These are phyloP conservation scores for Cytospora schulzeri DNA, from an alignment of 2,329 filamentous ascomycete species.

Conservation along the genomic window DNA sequence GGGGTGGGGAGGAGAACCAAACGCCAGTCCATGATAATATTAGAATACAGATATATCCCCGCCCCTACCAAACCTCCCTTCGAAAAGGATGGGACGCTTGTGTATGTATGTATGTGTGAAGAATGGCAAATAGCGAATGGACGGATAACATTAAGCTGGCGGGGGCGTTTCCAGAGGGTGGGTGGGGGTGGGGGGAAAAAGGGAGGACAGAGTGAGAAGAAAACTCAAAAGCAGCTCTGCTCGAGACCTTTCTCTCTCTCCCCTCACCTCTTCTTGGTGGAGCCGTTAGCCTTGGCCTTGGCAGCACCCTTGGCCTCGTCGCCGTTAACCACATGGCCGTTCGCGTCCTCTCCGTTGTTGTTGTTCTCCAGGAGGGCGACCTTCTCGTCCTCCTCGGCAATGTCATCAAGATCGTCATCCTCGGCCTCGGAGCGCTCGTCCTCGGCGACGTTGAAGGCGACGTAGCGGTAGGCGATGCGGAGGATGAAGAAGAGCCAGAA, in stretches of 20 bases:
- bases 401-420: conserved; percentile 60
- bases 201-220: neutral
- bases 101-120: too few relatives aligned
- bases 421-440: conserved; percentile 74
- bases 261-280: conserved; percentile 26
- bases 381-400: conserved; percentile 34
- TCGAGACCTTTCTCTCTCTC: too few relatives aligned
- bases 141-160: conserved; percentile 18
- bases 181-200: neutral
- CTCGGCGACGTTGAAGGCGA: conserved; percentile 60
- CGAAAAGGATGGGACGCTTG: neutral
- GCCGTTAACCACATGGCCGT: conserved; percentile 33
- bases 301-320: conserved; percentile 33
- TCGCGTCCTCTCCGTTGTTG: conserved; percentile 31
- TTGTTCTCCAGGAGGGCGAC: conserved; percentile 29
- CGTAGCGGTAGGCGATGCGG: conserved; percentile 72
- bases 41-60: conserved; percentile 5
- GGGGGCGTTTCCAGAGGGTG: neutral
- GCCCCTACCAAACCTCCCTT: neutral
- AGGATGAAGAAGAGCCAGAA: conserved; percentile 82
- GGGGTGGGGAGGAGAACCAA: conserved; percentile 3
- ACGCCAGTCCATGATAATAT: conserved; percentile 17
- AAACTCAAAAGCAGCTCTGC: too few relatives aligned
- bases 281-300: conserved; percentile 29
- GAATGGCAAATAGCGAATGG: conserved; percentile 14